Percentiles rank a stretch among this genome's conserved stretches.
Evolutionary conservation across 805 yeast genomes (phyloP).

Genomic region (Candida maris): DNA sequence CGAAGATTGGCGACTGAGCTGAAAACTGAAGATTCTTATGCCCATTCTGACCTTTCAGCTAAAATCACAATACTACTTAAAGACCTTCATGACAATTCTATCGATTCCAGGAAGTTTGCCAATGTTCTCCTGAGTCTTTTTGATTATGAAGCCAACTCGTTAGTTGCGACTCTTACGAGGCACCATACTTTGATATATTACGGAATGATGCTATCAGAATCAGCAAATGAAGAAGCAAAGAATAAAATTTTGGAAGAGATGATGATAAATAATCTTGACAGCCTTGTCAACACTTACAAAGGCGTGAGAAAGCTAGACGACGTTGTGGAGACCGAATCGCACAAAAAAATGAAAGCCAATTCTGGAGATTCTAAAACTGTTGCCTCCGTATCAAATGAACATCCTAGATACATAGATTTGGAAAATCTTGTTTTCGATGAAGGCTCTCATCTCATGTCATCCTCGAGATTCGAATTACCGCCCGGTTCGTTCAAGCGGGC

Average conservation of each 20-base stretch:
- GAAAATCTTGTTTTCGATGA: conserved; percentile 64
- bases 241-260: conserved; percentile 42
- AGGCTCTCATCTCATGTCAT: conserved; percentile 66
- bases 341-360: conserved; percentile 11
- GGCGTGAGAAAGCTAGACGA: conserved; percentile 18
- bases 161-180: conserved; percentile 46
- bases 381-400: conserved; percentile 2
- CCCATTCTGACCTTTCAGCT: conserved; percentile 34
- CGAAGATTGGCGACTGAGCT: conserved; percentile 39
- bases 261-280: conserved; percentile 37
- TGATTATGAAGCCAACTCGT: conserved; percentile 46
- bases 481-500: conserved; percentile 77
- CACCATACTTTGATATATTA: conserved; percentile 36
- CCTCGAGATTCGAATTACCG: conserved; percentile 69
- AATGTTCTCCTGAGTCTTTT: conserved; percentile 49
- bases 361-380: conserved; percentile 8
- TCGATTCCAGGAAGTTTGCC: conserved; percentile 45
- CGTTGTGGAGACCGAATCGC: conserved; percentile 3
- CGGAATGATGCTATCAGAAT: conserved; percentile 25
- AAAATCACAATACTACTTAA: conserved; percentile 40
- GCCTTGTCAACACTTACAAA: conserved; percentile 41
- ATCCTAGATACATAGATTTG: conserved; percentile 59
- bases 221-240: conserved; percentile 29
- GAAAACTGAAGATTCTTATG: conserved; percentile 36
- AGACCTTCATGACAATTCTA: conserved; percentile 22